These are phyloP conservation scores for Russula ochroleuca DNA, from an alignment of 768 basidiomycete species.

Conservation along the genomic window DNA sequence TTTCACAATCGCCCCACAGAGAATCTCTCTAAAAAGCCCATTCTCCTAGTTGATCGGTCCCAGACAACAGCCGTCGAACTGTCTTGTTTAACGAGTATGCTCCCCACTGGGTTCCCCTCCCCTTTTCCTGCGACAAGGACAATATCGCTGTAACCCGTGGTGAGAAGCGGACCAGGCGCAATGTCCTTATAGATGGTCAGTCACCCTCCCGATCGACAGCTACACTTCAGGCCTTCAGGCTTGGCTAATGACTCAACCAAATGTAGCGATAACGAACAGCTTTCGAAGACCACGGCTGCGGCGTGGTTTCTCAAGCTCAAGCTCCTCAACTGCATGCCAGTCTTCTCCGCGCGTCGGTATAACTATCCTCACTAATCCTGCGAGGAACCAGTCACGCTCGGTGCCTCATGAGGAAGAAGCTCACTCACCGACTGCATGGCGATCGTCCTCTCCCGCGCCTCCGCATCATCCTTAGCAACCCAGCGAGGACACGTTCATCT, in stretches of 20 bases:
- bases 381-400: background rate
- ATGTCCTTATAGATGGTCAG: conserved; percentile 7
- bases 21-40: too few species aligned
- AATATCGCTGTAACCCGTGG: background rate
- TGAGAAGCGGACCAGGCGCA: background rate
- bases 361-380: conserved; percentile 14
- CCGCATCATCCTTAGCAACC: conserved; percentile 1
- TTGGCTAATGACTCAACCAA: background rate
- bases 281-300: background rate
- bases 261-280: background rate
- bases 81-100: background rate
- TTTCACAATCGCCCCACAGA: background rate
- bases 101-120: background rate
- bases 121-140: background rate
- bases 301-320: background rate
- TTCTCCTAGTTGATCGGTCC: background rate
- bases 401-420: background rate
- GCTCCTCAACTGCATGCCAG: background rate
- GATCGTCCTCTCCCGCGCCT: background rate
- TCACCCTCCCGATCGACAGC: background rate
- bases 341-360: background rate
- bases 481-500: background rate
- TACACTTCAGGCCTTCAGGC: too few species aligned
- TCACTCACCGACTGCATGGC: background rate
- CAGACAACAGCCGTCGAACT: background rate